Evolutionary conservation across 495 filamentous ascomycete species (phyloP).

Genomic region (Staphylotrichum tortipilum): DNA sequence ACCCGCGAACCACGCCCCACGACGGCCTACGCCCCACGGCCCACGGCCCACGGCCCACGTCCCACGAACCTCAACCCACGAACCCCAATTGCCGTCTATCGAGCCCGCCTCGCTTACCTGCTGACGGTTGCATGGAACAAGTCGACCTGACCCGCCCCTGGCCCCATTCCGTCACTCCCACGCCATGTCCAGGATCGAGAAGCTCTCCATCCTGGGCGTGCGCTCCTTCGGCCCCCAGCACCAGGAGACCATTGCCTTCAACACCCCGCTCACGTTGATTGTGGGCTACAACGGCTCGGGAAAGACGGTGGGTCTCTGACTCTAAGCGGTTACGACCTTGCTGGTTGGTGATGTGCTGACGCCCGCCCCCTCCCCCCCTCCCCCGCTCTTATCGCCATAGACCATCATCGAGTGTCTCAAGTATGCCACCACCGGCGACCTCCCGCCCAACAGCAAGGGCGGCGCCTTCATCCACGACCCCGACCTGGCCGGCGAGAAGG

Average conservation of each 20-base stretch:
- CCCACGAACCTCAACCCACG: no score
- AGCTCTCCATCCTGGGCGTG: conserved; percentile 76
- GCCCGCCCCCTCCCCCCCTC: no score
- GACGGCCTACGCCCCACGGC: no score
- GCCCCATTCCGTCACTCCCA: background rate
- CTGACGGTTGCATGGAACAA: no score
- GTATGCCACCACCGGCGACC: conserved; percentile 90
- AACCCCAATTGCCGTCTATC: no score
- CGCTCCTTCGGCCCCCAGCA: conserved; percentile 79
- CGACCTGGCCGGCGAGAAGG: conserved; percentile 78
- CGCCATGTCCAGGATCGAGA: conserved; percentile 71
- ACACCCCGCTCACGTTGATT: conserved; percentile 85
- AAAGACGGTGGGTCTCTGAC: conserved; percentile 51
- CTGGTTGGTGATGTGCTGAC: conserved; percentile 29
- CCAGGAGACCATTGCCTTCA: conserved; percentile 78
- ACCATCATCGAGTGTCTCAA: conserved; percentile 99
- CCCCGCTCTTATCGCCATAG: no score
- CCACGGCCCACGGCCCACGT: no score
- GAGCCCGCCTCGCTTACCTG: no score
- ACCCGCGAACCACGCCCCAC: no score
- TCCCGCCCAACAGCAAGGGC: conserved; percentile 87
- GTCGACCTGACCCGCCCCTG: no score
- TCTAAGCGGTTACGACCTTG: background rate
- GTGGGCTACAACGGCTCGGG: conserved; percentile 96
- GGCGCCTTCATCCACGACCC: conserved; percentile 97